These are phyloP conservation scores for Macadamia tetraphylla DNA, from an alignment of 164 flowering plant genomes.

Conservation along the genomic window DNA sequence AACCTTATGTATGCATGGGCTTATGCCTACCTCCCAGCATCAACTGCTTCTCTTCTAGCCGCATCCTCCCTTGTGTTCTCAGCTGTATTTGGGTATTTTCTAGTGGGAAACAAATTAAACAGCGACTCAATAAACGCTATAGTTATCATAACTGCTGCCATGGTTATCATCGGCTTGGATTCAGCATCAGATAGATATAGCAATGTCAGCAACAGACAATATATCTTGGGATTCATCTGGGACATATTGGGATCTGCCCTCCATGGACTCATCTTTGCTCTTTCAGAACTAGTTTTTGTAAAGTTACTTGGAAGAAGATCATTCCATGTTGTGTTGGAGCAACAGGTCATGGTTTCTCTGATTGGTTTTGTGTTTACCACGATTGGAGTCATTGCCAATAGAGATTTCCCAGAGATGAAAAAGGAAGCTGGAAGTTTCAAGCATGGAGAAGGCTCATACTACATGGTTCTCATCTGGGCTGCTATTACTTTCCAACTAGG, in stretches of 20 bases:
- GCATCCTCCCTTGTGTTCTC: slow-evolving; percentile 79
- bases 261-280: slow-evolving; percentile 91
- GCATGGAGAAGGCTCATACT: slow-evolving; percentile 55
- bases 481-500: slow-evolving; percentile 83
- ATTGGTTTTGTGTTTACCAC: slow-evolving; percentile 72
- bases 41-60: slow-evolving; percentile 81
- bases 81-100: slow-evolving; percentile 58
- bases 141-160: slow-evolving; percentile 69
- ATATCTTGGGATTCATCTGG: slow-evolving; percentile 66
- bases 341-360: slow-evolving; percentile 83
- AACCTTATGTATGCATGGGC: slow-evolving; percentile 90
- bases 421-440: slow-evolving; percentile 56
- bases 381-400: slow-evolving; percentile 50
- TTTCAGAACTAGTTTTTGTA: slow-evolving; percentile 75
- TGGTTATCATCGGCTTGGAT: slow-evolving; percentile 78
- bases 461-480: slow-evolving; percentile 65
- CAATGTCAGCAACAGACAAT: slow-evolving; percentile 44
- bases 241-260: slow-evolving; percentile 84
- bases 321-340: slow-evolving; percentile 91
- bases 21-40: slow-evolving; percentile 88
- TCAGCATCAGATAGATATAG: slow-evolving; percentile 70
- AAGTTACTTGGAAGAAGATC: slow-evolving; percentile 66
- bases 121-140: slow-evolving; percentile 56
- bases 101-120: slow-evolving; percentile 65
- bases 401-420: slow-evolving; percentile 57